These are phyloP conservation scores for Diddensiella caesifluorescens DNA, from an alignment of 805 yeast species.

Conservation along the genomic window DNA sequence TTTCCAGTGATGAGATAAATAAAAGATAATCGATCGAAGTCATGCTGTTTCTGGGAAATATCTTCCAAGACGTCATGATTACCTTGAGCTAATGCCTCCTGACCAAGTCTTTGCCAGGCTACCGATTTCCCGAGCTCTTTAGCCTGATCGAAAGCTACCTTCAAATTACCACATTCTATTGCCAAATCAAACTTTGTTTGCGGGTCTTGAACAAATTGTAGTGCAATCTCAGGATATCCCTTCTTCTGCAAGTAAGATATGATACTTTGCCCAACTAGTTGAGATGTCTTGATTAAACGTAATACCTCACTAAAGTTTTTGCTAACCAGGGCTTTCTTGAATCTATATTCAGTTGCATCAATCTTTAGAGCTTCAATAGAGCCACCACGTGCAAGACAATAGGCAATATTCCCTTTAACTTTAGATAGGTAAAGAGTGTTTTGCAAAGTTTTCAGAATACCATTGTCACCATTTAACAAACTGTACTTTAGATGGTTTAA, in stretches of 20 bases:
- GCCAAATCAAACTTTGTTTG: constrained; percentile 95
- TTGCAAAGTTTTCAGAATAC: constrained; percentile 88
- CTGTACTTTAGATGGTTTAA: constrained; percentile 93
- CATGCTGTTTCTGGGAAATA: constrained; percentile 80
- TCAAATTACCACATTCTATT: constrained; percentile 83
- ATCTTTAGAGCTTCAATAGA: constrained; percentile 70
- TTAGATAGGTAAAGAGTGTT: constrained; percentile 78
- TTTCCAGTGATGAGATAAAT: constrained; percentile 84
- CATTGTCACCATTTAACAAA: constrained; percentile 88
- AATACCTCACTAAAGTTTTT: constrained; percentile 88
- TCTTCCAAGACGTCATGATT: constrained; percentile 78
- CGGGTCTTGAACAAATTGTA: constrained; percentile 94
- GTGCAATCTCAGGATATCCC: constrained; percentile 96
- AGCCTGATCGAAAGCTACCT: constrained; percentile 86
- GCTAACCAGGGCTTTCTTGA: constrained; percentile 86
- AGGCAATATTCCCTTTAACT: constrained; percentile 65
- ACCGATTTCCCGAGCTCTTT: constrained; percentile 58
- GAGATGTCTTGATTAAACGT: constrained; percentile 80
- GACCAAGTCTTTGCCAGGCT: constrained; percentile 78
- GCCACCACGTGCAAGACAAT: constrained; percentile 80
- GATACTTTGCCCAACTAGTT: constrained; percentile 94
- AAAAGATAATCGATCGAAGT: constrained; percentile 85
- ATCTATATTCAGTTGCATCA: constrained; percentile 96
- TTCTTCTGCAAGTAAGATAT: constrained; percentile 90
- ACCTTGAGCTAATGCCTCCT: constrained; percentile 87